These are phyloP conservation scores for Tricholoma furcatifolium DNA, from an alignment of 768 basidiomycete species.

Conservation along the genomic window DNA sequence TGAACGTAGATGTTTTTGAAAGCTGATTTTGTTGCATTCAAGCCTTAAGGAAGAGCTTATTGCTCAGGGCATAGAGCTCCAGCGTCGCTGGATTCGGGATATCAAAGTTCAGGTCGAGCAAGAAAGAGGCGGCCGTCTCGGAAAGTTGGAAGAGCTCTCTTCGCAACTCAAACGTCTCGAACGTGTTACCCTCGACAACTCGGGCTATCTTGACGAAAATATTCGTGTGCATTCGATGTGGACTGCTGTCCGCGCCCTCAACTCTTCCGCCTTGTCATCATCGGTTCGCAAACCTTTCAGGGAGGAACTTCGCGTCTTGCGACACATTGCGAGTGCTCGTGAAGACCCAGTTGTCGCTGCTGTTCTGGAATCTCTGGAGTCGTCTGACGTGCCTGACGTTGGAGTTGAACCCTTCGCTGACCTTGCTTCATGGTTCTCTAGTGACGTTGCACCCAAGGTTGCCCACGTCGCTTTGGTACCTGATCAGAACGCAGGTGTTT, in stretches of 20 bases:
- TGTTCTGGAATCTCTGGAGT: slow-evolving; percentile 69
- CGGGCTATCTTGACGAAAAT: slow-evolving; percentile 88
- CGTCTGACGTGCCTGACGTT: slow-evolving; percentile 71
- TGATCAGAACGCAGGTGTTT: slow-evolving; percentile 82
- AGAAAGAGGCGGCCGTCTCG: slow-evolving; percentile 92
- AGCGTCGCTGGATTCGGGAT: slow-evolving; percentile 94
- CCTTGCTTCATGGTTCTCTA: slow-evolving; percentile 88
- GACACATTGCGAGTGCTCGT: slow-evolving; percentile 66
- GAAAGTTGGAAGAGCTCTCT: slow-evolving; percentile 92
- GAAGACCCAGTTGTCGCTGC: slow-evolving; percentile 67
- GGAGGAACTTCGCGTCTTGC: slow-evolving; percentile 81
- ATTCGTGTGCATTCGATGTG: slow-evolving; percentile 89
- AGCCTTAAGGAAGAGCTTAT: slow-evolving; percentile 94
- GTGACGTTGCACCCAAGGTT: slow-evolving; percentile 80
- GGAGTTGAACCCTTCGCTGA: slow-evolving; percentile 89
- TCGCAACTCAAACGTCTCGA: slow-evolving; percentile 89
- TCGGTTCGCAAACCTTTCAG: slow-evolving; percentile 81
- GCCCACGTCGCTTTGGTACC: slow-evolving; percentile 91
- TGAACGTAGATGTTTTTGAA: not conserved
- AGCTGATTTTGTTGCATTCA: slow-evolving; percentile 5
- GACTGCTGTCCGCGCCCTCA: slow-evolving; percentile 86
- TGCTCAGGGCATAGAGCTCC: slow-evolving; percentile 95
- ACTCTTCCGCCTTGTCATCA: slow-evolving; percentile 60
- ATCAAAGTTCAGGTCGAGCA: slow-evolving; percentile 95
- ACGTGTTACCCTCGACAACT: slow-evolving; percentile 89